Conservation (phyloP, 305 asterid species). For the Fraxinus greggii region DNA sequence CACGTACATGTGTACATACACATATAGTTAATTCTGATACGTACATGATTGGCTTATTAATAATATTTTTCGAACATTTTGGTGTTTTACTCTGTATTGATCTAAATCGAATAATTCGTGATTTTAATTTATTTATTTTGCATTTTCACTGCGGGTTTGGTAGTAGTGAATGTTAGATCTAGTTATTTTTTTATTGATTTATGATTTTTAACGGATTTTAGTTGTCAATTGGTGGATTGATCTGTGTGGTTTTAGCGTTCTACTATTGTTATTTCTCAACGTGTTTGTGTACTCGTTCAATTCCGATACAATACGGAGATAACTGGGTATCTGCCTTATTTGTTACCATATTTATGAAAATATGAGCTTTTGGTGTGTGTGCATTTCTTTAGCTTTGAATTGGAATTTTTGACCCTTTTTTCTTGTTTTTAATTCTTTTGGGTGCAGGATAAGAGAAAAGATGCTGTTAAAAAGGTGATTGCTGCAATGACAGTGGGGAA, state of each 20-base stretch:
- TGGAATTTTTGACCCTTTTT: constrained; percentile 14
- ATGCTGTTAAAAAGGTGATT: constrained; percentile 96
- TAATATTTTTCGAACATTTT: not conserved
- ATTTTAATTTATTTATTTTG: not conserved
- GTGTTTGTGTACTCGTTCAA: not conserved
- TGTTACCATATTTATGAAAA: not conserved
- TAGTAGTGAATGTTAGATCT: constrained; percentile 41
- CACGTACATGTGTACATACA: not conserved
- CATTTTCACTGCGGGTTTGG: constrained; percentile 29
- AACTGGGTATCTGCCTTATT: not conserved
- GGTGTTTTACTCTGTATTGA: not conserved
- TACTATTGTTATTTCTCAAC: not conserved
- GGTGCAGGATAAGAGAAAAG: constrained; percentile 91
- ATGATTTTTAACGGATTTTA: not conserved
- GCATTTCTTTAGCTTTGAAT: not conserved
- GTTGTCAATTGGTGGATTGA: constrained; percentile 24
- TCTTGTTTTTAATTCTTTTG: not conserved
- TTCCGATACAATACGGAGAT: not conserved
- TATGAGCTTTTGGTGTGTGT: not conserved
- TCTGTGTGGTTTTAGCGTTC: constrained; percentile 16
- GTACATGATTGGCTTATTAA: not conserved
- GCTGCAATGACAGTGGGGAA: constrained; percentile 99
- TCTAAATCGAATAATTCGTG: not conserved
- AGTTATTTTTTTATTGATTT: constrained; percentile 22
- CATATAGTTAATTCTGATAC: not conserved